phyloP scores from a whole-genome alignment of 805 yeast species.

The Wickerhamomyces subpelliculosus region DNA sequence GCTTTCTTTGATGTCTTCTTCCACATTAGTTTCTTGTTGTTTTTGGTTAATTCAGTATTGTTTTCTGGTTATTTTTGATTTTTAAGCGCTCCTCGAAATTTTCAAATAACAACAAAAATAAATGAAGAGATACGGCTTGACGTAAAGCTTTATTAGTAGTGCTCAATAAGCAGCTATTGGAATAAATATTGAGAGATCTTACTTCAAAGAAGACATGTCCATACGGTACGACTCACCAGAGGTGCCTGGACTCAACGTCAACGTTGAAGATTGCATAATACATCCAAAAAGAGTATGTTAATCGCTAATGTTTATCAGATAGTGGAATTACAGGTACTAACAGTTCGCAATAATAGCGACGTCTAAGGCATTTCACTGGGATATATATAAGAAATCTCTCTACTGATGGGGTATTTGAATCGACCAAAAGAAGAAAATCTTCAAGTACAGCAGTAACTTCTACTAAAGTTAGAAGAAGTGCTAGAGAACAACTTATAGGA shows the following conservation, averaged over 20 bases:
- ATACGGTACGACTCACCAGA: not conserved
- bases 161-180: too few relatives aligned
- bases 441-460: not conserved
- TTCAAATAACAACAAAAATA: too few relatives aligned
- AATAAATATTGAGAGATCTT: too few relatives aligned
- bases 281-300: constrained; percentile 13
- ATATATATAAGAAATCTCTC: constrained; percentile 14
- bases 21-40: not conserved
- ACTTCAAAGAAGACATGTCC: too few relatives aligned
- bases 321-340: not conserved
- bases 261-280: constrained; percentile 9
- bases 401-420: not conserved
- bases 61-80: not conserved
- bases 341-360: constrained; percentile 12
- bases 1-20: not conserved
- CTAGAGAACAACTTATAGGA: constrained; percentile 7
- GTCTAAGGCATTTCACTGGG: constrained; percentile 16
- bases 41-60: too few relatives aligned
- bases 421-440: not conserved
- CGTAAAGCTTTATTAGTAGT: too few relatives aligned
- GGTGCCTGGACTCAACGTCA: not conserved
- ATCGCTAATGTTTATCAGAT: not conserved
- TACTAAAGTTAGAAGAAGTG: constrained; percentile 8
- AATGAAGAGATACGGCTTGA: too few relatives aligned
- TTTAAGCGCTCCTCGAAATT: too few relatives aligned